Evolutionary conservation across 768 basidiomycete genomes (phyloP), one percentile per base, ranked within the genome.

Genomic region (Tricholoma sp.): DNA sequence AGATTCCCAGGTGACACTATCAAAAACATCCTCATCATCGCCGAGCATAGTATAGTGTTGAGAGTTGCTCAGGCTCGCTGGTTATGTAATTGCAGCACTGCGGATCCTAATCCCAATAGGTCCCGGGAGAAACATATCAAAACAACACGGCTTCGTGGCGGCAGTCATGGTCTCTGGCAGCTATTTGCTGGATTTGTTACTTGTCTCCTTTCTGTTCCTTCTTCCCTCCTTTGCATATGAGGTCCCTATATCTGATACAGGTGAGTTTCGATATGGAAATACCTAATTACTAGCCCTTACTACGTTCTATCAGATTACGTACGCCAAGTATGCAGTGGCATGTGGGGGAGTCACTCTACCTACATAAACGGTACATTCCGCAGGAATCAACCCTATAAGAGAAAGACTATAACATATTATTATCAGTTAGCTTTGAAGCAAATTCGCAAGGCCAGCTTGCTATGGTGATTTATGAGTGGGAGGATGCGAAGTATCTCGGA

Each of bases 401-500:
- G 16, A 45, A 29, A 19, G 2, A 21, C 12, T 37, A 24, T 55
- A 55, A 67, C 52, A 31, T 29, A 9, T 31, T 10, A 18, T 52
- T 24, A 47, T 56, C 19, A 89, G 86, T 96, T 58, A 85, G 85
- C 4, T 98, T 98, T 74, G 84, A 91, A 63, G 68, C 76, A 16
- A 64, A 78, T 5, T 94, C 94, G 3, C 77, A 85, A 64, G 96
- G 96, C 35, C 91, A 96, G 71, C 76, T 97, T 18, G 92, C 96
- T 24, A 86, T 97, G 80, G 89, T 96, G 54, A 84, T 99, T 21
- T 99, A 98, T 66, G 96, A 98, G 73, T 99, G 95, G 95, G 69
- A 78, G 27, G 97, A 99, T 67, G 85, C 86, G 53, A 73, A 78
- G 47, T 94, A 91, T 67, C 79, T 99, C 2, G 97, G 97, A 32